A percentile compares a stretch with the other conserved stretches of the same genome.
Evolutionary conservation across 805 yeast genomes (phyloP).

Genomic region (Myxozyma neotropica): DNA sequence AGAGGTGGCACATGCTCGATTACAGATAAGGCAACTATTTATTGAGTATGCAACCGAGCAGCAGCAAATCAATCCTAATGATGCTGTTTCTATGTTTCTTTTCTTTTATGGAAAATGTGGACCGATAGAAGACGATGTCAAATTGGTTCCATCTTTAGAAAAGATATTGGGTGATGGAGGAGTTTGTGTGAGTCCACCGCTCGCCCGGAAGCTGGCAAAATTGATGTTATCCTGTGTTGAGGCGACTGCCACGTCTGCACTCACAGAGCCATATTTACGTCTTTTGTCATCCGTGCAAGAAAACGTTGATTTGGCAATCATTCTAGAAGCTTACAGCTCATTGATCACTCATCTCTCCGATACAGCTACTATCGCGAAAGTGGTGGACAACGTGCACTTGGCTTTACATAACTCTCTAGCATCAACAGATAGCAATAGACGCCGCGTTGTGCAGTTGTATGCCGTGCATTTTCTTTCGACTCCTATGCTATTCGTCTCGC

Average conservation of each 20-base stretch:
- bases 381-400: slow-evolving; percentile 12
- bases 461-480: slow-evolving; percentile 16
- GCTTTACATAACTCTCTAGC: background rate
- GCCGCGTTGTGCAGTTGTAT: background rate
- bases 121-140: slow-evolving; percentile 5
- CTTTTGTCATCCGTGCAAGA: slow-evolving; percentile 14
- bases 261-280: slow-evolving; percentile 13
- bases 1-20: slow-evolving; percentile 19
- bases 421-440: background rate
- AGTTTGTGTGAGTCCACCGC: background rate
- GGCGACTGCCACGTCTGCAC: background rate
- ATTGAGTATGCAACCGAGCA: background rate
- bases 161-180: slow-evolving; percentile 1
- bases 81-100: slow-evolving; percentile 17
- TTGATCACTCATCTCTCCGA: slow-evolving; percentile 3
- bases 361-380: background rate
- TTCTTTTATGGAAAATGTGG: slow-evolving; percentile 24
- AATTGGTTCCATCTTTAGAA: slow-evolving; percentile 12
- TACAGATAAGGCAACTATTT: slow-evolving; percentile 17
- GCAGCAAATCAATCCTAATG: background rate
- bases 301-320: slow-evolving; percentile 10
- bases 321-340: slow-evolving; percentile 20
- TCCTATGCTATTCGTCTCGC: slow-evolving; percentile 15
- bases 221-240: slow-evolving; percentile 11
- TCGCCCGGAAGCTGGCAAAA: slow-evolving; percentile 16